Conservation (phyloP, 2,329 filamentous ascomycete species). For the Xylaria sp. region DNA sequence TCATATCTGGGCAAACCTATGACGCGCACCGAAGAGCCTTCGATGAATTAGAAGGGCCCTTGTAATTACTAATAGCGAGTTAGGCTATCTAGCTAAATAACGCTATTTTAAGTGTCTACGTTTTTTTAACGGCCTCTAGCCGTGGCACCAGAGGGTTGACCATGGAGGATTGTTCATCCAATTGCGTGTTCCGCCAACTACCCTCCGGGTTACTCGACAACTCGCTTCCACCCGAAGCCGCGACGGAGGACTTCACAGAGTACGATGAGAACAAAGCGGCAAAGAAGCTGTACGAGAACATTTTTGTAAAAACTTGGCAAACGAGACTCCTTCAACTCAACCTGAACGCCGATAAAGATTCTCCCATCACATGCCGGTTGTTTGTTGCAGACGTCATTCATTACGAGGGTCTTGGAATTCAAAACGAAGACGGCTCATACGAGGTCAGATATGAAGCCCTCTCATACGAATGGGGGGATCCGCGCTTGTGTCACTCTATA, state of each 20-base stretch:
- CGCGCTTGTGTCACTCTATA: constrained; percentile 4
- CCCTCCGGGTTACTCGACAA: neutral
- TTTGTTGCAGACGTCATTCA: neutral
- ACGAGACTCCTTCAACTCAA: neutral
- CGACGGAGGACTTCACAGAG: neutral
- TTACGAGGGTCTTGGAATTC: neutral
- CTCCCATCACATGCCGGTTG: neutral
- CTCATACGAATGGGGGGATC: constrained; percentile 1
- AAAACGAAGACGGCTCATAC: neutral
- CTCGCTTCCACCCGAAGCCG: neutral
- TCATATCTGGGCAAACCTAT: too few species aligned
- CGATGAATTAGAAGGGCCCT: too few species aligned
- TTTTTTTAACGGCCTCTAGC: too few species aligned
- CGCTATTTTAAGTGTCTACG: neutral
- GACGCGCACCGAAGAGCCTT: too few species aligned
- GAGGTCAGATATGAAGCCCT: constrained; percentile 3
- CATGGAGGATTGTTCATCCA: neutral
- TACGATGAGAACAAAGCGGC: neutral
- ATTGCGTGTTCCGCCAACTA: neutral
- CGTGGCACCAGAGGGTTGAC: neutral
- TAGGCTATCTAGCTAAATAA: neutral
- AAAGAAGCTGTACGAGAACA: neutral
- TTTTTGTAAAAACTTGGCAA: neutral
- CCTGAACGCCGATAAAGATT: neutral
- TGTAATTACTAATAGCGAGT: too few species aligned